Percentiles rank a stretch among this genome's conserved stretches.
Conservation (phyloP, 163 green algal species). For the Scenedesmus sp. region DNA sequence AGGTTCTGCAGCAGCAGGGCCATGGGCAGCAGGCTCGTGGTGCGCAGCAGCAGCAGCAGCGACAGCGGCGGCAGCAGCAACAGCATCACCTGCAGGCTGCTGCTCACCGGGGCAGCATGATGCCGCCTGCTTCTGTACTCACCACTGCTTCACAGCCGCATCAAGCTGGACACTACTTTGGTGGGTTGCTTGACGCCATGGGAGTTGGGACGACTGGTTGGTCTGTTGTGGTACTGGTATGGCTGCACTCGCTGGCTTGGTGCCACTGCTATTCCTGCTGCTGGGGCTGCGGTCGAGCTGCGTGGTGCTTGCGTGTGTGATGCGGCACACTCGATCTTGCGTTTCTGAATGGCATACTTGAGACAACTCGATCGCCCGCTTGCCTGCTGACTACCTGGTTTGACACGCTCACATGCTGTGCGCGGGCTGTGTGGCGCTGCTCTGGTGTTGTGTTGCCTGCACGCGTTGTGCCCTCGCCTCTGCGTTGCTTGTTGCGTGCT, state of each 20-base stretch:
- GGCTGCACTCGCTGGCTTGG: background rate
- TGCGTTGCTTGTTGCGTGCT: too few relatives aligned
- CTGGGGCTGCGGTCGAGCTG: too few relatives aligned
- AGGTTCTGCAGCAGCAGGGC: constrained; percentile 4
- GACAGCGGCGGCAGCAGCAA: background rate
- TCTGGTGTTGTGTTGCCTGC: too few relatives aligned
- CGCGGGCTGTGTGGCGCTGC: too few relatives aligned
- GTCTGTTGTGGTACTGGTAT: background rate
- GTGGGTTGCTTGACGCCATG: background rate
- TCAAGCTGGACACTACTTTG: background rate
- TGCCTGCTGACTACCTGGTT: too few relatives aligned
- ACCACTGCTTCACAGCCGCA: constrained; percentile 17
- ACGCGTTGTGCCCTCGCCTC: too few relatives aligned
- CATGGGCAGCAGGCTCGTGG: background rate
- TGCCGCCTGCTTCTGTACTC: background rate
- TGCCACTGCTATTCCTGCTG: constrained; percentile 8
- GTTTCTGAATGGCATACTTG: too few relatives aligned
- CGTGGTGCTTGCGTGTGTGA: too few relatives aligned
- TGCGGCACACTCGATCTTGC: too few relatives aligned
- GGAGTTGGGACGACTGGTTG: background rate
- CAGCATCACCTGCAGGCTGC: background rate
- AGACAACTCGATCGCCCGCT: too few relatives aligned
- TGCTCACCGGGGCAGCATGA: background rate
- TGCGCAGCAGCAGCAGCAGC: background rate
- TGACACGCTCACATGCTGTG: too few relatives aligned